A percentile compares a stretch with the other conserved stretches of the same genome.
These are phyloP conservation scores for Syncephalastrum contaminatum DNA, from an alignment of 371 early-diverging fungal species.

Conservation along the genomic window DNA sequence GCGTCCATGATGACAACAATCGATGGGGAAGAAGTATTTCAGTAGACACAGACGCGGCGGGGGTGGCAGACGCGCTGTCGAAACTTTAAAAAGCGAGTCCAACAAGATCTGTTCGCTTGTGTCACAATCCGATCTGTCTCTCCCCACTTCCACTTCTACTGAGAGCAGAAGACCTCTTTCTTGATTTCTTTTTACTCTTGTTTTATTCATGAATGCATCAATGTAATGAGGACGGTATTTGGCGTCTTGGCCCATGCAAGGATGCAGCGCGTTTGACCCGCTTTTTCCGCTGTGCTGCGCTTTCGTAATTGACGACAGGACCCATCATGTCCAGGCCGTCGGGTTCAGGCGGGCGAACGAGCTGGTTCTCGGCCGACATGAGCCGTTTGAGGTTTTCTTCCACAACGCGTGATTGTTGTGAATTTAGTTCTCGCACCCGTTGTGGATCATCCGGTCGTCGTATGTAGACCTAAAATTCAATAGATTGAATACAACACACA, in stretches of 20 bases:
- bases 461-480: conserved; percentile 48
- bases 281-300: conserved; percentile 43
- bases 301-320: conserved; percentile 59
- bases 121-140: too few relatives aligned
- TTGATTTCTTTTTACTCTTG: too few relatives aligned
- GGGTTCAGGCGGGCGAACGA: conserved; percentile 27
- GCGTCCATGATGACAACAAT: conserved; percentile 13
- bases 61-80: too few relatives aligned
- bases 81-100: too few relatives aligned
- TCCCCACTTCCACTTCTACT: too few relatives aligned
- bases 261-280: conserved; percentile 24
- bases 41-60: too few relatives aligned
- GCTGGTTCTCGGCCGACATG: conserved; percentile 56
- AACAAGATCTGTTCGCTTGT: too few relatives aligned
- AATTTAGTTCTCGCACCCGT: conserved; percentile 58
- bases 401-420: conserved; percentile 63
- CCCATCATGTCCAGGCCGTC: too few relatives aligned
- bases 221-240: too few relatives aligned
- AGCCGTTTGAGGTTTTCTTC: conserved; percentile 61
- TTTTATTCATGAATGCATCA: too few relatives aligned
- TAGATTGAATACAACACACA: not conserved
- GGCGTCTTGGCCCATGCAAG: too few relatives aligned
- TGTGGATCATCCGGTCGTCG: conserved; percentile 60
- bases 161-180: too few relatives aligned
- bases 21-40: conserved; percentile 2